A percentile compares a stretch with the other conserved stretches of the same genome.
phyloP scores from a whole-genome alignment of 768 basidiomycete species.

The Calocera viscosa region DNA sequence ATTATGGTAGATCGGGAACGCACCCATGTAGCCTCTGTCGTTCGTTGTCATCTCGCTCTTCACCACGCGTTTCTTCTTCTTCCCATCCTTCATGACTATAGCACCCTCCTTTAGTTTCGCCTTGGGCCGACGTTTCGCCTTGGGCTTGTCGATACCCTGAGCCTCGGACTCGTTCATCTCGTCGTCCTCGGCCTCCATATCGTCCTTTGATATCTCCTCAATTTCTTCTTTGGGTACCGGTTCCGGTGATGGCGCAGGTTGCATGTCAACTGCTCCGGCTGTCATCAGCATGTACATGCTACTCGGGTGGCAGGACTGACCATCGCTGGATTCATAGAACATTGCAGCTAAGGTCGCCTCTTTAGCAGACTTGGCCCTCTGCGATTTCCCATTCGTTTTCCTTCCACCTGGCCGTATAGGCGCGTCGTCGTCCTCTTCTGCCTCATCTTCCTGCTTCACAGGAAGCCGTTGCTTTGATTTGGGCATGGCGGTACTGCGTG shows the following conservation, averaged over 20 bases:
- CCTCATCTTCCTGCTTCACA: neutral
- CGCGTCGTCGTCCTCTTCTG: neutral
- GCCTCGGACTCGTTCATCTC: neutral
- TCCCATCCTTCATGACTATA: neutral
- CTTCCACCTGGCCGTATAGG: neutral
- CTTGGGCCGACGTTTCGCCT: neutral
- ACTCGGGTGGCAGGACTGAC: neutral
- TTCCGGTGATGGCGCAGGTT: neutral
- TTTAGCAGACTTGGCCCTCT: neutral
- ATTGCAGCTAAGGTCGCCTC: neutral
- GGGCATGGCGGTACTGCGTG: neutral
- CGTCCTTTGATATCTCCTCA: neutral
- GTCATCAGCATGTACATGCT: neutral
- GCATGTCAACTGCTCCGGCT: neutral
- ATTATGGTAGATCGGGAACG: neutral
- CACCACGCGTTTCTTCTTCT: neutral
- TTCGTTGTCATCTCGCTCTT: neutral
- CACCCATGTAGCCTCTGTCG: neutral
- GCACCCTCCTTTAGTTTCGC: neutral
- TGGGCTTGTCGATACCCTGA: neutral
- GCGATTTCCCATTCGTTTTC: neutral
- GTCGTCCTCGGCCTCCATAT: neutral
- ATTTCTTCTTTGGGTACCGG: neutral
- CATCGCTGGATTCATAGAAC: neutral
- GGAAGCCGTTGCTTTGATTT: neutral